Evolutionary conservation across 169 alveolate genomes (phyloP).

Genomic region (Cryptosporidium ryanae): DNA sequence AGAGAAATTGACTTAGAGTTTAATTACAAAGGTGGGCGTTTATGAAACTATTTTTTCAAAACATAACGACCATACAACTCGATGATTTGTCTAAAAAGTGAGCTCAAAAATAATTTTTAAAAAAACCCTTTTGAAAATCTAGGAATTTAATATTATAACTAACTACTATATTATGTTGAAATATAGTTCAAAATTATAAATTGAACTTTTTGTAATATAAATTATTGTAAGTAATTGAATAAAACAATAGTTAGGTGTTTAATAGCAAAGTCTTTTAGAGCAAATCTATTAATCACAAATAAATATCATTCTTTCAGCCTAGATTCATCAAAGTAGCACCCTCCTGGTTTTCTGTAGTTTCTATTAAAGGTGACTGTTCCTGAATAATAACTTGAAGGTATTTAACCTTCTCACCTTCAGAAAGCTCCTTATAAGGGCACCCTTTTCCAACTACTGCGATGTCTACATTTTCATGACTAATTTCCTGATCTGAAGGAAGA

Average conservation of each 20-base stretch:
- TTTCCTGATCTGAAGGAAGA: constrained; percentile 90
- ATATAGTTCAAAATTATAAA: no score
- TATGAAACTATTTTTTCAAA: no score
- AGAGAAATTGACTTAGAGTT: no score
- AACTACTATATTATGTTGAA: neutral
- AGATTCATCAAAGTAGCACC: constrained; percentile 32
- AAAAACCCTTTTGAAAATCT: no score
- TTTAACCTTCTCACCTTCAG: constrained; percentile 21
- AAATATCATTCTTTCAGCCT: neutral
- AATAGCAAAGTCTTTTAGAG: neutral
- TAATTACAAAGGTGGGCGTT: no score
- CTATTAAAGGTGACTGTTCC: constrained; percentile 49
- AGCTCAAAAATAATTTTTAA: no score
- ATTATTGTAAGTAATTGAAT: neutral
- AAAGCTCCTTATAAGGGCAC: constrained; percentile 7
- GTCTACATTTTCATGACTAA: constrained; percentile 88
- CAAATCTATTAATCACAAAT: no score
- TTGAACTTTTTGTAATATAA: neutral
- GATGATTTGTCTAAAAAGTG: no score
- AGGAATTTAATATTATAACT: neutral
- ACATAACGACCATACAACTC: no score
- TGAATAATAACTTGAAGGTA: constrained; percentile 43
- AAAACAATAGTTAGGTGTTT: neutral
- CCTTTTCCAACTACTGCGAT: constrained; percentile 87
- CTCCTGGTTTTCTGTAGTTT: constrained; percentile 4